Percentiles rank a stretch among this genome's conserved stretches.
Conservation (phyloP, 179 eudicot genomes). For the Beta corolliflora region DNA sequence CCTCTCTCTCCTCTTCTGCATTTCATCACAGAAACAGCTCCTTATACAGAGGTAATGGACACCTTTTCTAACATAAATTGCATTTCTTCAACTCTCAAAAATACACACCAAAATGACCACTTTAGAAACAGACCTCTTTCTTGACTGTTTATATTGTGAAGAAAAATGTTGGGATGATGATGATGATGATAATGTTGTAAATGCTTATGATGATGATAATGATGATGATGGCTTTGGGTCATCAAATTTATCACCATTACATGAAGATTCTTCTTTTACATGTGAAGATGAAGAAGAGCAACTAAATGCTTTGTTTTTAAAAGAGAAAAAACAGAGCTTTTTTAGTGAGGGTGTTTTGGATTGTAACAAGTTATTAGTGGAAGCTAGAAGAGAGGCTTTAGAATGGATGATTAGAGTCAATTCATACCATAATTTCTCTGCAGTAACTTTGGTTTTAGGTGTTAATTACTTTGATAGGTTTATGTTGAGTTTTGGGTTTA, state of each 20-base stretch:
- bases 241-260: not conserved
- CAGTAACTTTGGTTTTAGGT: conserved; percentile 48
- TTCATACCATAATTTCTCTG: conserved; percentile 45
- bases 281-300: conserved; percentile 21
- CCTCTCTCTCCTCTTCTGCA: conserved; percentile 7
- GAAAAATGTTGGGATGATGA: conserved; percentile 21
- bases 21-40: not conserved
- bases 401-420: conserved; percentile 62
- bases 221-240: not conserved
- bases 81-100: conserved; percentile 1
- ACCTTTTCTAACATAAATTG: conserved; percentile 4
- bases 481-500: conserved; percentile 41
- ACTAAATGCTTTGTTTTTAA: conserved; percentile 26
- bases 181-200: not conserved
- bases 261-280: conserved; percentile 2
- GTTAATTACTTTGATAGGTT: conserved; percentile 69
- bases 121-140: conserved; percentile 16
- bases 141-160: conserved; percentile 35
- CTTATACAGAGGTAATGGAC: conserved; percentile 15
- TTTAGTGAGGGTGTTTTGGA: conserved; percentile 11
- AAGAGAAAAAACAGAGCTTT: conserved; percentile 20
- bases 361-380: conserved; percentile 32
- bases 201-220: not conserved
- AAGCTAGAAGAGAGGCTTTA: conserved; percentile 44
- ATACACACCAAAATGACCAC: conserved; percentile 30